phyloP scores from a whole-genome alignment of 805 yeast genomes.

The Cyberlindnera euphorbiae region DNA sequence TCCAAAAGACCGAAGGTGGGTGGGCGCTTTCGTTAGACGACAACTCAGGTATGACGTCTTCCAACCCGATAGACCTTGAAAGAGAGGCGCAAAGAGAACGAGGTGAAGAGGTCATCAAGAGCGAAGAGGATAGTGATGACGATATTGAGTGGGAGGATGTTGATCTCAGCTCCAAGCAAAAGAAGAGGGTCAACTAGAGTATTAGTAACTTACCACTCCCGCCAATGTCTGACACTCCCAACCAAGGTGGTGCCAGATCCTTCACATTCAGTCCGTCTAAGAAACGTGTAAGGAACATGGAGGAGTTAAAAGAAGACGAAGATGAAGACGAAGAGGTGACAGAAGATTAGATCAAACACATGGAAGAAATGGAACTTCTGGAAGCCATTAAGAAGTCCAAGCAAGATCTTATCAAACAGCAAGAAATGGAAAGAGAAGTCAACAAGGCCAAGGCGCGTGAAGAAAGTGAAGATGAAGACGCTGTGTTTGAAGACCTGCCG shows the following conservation, averaged over 20 bases:
- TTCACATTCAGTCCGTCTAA: slow-evolving; percentile 23
- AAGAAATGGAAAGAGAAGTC: slow-evolving; percentile 26
- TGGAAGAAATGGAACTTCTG: slow-evolving; percentile 31
- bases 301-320: slow-evolving; percentile 8
- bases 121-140: slow-evolving; percentile 30
- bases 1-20: slow-evolving; percentile 75
- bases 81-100: slow-evolving; percentile 15
- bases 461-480: slow-evolving; percentile 24
- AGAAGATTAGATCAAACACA: slow-evolving; percentile 23
- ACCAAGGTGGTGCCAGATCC: slow-evolving; percentile 15
- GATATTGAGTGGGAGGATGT: slow-evolving; percentile 73
- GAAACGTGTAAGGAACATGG: slow-evolving; percentile 6
- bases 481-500: slow-evolving; percentile 26
- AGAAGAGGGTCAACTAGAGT: slow-evolving; percentile 34
- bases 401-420: slow-evolving; percentile 41
- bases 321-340: slow-evolving; percentile 17
- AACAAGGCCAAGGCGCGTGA: slow-evolving; percentile 1
- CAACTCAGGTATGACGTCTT: slow-evolving; percentile 31
- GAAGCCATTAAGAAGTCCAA: slow-evolving; percentile 44
- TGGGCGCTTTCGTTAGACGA: slow-evolving; percentile 68
- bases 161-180: slow-evolving; percentile 29
- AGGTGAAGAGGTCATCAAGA: slow-evolving; percentile 14
- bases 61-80: slow-evolving; percentile 47
- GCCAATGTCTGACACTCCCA: slow-evolving; percentile 18
- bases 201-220: slow-evolving; percentile 38